Percentiles rank a stretch among this genome's conserved stretches.
Evolutionary conservation across 257 asterid species (phyloP).

Genomic region (Vinca minor): DNA sequence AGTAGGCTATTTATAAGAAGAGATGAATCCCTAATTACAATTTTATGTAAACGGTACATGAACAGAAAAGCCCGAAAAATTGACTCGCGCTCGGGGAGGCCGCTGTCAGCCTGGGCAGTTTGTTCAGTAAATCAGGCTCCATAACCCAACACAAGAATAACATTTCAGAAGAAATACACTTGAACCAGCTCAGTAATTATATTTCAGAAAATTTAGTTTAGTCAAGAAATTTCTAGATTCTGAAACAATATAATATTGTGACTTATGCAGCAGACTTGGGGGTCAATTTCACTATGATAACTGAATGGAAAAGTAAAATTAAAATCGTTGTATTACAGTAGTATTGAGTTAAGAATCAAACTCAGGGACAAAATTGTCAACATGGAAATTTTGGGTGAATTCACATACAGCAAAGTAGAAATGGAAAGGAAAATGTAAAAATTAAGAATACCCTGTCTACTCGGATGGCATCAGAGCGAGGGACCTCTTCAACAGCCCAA

Average conservation of each 20-base stretch:
- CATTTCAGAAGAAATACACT: neutral
- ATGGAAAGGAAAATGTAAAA: neutral
- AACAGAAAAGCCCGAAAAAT: too few species aligned
- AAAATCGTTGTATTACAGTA: too few species aligned
- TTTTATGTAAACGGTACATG: too few species aligned
- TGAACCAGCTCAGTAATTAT: neutral
- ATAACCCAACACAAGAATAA: too few species aligned
- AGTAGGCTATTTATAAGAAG: too few species aligned
- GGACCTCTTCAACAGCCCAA: slow-evolving; percentile 57
- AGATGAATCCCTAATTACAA: too few species aligned
- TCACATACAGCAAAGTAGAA: neutral
- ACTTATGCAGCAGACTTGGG: neutral
- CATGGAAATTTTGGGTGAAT: neutral
- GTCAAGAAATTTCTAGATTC: neutral
- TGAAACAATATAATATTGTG: neutral
- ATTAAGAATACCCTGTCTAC: slow-evolving; percentile 50
- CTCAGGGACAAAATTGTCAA: neutral
- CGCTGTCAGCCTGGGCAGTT: too few species aligned
- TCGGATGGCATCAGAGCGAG: slow-evolving; percentile 40
- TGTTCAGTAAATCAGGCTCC: too few species aligned
- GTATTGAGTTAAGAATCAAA: neutral
- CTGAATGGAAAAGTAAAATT: neutral
- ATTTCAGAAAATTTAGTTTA: neutral
- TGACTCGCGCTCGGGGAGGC: too few species aligned
- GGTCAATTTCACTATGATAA: neutral